A percentile compares a stretch with the other conserved stretches of the same genome.
Evolutionary conservation across 495 filamentous ascomycete species (phyloP).

Genomic region (Evernia prunastri): DNA sequence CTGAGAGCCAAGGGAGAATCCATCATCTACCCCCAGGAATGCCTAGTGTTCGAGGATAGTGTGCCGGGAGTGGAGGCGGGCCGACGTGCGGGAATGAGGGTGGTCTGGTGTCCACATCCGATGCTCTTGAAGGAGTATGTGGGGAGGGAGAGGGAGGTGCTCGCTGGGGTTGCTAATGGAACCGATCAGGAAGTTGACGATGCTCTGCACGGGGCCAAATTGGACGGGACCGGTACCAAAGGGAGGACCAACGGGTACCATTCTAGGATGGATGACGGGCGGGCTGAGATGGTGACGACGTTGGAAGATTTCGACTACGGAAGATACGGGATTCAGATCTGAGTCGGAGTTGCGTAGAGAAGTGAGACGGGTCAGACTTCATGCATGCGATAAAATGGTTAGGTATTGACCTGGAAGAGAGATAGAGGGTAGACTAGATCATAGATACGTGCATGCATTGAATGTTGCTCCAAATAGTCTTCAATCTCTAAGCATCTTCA

Average conservation of each 20-base stretch:
- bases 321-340: constrained; percentile 55
- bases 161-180: constrained; percentile 74
- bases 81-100: constrained; percentile 87
- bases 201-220: constrained; percentile 38
- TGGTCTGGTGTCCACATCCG: constrained; percentile 86
- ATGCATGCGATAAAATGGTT: background rate
- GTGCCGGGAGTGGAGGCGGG: constrained; percentile 91
- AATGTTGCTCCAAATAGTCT: background rate
- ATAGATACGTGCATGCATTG: background rate
- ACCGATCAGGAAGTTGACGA: constrained; percentile 48
- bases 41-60: constrained; percentile 92
- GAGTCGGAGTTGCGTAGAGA: background rate
- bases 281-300: constrained; percentile 55
- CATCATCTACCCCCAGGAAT: constrained; percentile 75
- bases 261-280: constrained; percentile 60
- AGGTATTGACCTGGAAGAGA: background rate
- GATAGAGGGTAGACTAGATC: background rate
- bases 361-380: background rate
- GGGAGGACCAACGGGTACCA: constrained; percentile 21
- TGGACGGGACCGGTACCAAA: constrained; percentile 43
- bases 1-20: constrained; percentile 51
- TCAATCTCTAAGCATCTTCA: background rate
- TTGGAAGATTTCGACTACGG: constrained; percentile 69
- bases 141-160: constrained; percentile 71
- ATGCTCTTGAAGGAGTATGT: constrained; percentile 67